Base-by-base conservation (phyloP, 2,329 filamentous ascomycete species). In the Nemania abortiva region DNA sequence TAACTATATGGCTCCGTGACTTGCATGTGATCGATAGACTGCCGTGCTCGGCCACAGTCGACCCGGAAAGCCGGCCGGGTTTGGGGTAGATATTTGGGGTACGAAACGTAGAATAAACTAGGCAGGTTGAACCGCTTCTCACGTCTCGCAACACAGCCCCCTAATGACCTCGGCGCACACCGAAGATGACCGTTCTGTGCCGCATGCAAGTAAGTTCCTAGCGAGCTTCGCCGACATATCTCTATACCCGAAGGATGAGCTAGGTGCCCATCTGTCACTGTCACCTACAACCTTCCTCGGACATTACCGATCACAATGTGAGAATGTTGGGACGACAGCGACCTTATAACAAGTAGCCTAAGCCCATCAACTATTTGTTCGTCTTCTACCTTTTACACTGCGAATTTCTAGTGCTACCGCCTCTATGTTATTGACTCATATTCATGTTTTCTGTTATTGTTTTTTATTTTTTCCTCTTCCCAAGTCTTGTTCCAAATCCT, bases 221-320 rank as follows among this genome's bases (percentile, higher is more conserved):
- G 56, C 63, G 27, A 47, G 24, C 55, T 18, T 53, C 50, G 29
- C 15, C 20, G n/a, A 18, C 5, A 42, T 11, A 37, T 49, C 22
- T 50, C 22, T 61, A 47, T 61, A 37, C 55, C 49, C 22, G 64
- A 66, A 56, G 56, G 27, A 56, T 61, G 49, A 20, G 56, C 49
- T 59, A 49, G 29, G n/a, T 39, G 22, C 18, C 20, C 61, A 66
- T 66, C 2, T 27, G 24, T 27, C 24, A 27, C 63, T 49, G 54
- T 45, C 39, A 66, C 31, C 64, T 61, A 24, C 20, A 22, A 27
- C 39, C 29, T 42, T 56, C 50, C 31, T 4, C 64, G 64, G 64
- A 62, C 20, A 66, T 66, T 29, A 31, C 64, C 64, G 64, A 66
- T 11, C 37, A n/a, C 11, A 27, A 53, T 37, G 37, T n/a, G 34